Conservation (phyloP, 2,329 filamentous ascomycete genomes). For the Hypoxylon sp. region DNA sequence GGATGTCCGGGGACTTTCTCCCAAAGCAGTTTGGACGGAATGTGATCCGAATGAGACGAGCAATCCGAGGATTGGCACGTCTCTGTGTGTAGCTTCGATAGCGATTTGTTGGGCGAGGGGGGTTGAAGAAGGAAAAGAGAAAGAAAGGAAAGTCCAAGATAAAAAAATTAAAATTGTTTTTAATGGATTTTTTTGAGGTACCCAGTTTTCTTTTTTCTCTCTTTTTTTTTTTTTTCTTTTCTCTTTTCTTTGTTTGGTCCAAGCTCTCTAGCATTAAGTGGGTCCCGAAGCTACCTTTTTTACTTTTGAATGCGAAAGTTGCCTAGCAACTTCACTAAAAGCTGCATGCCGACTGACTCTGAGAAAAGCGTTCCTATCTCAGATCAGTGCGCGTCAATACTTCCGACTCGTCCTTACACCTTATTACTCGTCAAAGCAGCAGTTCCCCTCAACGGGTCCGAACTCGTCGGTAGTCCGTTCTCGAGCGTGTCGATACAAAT, state of each 20-base stretch:
- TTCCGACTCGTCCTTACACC: too few species aligned
- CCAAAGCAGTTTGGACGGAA: conserved; percentile 75
- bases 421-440: too few species aligned
- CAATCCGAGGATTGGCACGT: conserved; percentile 53
- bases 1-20: conserved; percentile 99
- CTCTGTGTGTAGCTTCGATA: conserved; percentile 97
- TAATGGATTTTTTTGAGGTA: conserved; percentile 34
- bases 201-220: too few species aligned
- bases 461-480: too few species aligned
- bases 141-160: conserved; percentile 33
- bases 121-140: conserved; percentile 60
- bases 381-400: too few species aligned
- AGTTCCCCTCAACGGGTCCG: too few species aligned
- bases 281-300: background rate
- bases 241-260: conserved; percentile 14
- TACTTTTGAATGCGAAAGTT: background rate
- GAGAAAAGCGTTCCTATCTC: too few species aligned
- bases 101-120: conserved; percentile 99
- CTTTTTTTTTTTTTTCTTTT: too few species aligned
- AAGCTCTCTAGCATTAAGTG: conserved; percentile 8
- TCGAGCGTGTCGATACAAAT: too few species aligned
- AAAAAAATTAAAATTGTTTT: too few species aligned
- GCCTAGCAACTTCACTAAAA: too few species aligned
- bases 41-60: conserved; percentile 43
- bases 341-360: too few species aligned